Evolutionary conservation across 2,329 filamentous ascomycete genomes (phyloP), one percentile per base, ranked within the genome.

Genomic region (Aspergillus awamori): DNA sequence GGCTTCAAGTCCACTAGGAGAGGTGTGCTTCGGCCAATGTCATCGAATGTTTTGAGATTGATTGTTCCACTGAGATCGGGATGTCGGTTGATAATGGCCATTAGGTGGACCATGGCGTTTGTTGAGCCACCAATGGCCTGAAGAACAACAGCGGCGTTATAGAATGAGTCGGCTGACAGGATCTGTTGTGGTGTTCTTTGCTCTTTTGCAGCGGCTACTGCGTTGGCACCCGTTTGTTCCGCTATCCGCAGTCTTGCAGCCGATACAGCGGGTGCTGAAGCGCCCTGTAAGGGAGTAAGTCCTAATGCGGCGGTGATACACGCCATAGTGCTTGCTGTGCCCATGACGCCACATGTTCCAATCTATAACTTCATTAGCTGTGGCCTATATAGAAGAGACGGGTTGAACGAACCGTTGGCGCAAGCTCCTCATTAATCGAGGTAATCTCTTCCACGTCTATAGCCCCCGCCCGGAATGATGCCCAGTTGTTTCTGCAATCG

Each of bases 401-500:
- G 10, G 28, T 30, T 30, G 10, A 30, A 69, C 82, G 65, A 70
- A 87, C 86, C 0, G 89, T 91, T 0, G 89, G 89, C 0, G 89
- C 89, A 5, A 92, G 78, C 67, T 91, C 89, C 49, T 91, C 88
- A 62, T 91, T 92, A 30, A 92, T 82, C 2, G 81, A 84, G 1
- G 83, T 80, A 17, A 92, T 90, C 62, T 91, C 89, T 70, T 92
- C 89, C 2, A 92, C 84, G 62, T 91, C 88, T 7, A 91, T 83
- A 5, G 81, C 79, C 0, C 87, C 87, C 0, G 87, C 88, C n/a
- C 89, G 79, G 59, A 84, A 91, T 0, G 81, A 83, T 0, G 88
- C 89, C 89, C 89, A 92, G 63, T 89, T 90, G 68, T 86, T 90
- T 10, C 89, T 80, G 60, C 89, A 92, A 66, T 92, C 89, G 0